Evolutionary conservation across 768 basidiomycete species (phyloP).

Genomic region (Leccinum rimulosum): DNA sequence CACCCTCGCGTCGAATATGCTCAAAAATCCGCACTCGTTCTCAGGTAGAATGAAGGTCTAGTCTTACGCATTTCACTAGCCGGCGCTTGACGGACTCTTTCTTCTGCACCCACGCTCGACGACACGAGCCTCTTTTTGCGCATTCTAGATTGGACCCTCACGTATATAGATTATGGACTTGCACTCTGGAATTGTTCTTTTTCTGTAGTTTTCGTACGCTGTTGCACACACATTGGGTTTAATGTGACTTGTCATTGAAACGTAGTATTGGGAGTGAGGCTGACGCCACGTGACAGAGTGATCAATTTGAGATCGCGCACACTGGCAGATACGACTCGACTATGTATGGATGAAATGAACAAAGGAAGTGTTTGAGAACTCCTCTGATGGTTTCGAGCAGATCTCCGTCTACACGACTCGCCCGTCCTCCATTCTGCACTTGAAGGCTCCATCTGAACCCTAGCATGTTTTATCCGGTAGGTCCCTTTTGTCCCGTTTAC

Average conservation of each 20-base stretch:
- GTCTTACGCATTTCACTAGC: neutral
- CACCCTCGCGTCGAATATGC: conserved; percentile 18
- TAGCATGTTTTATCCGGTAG: conserved; percentile 10
- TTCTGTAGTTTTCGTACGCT: conserved; percentile 22
- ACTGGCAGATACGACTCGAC: neutral
- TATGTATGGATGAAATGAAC: neutral
- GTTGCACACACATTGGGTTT: conserved; percentile 9
- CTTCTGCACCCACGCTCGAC: conserved; percentile 4
- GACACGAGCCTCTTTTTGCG: conserved; percentile 11
- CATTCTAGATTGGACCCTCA: conserved; percentile 23
- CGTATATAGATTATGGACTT: conserved; percentile 32
- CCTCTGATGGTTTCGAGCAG: neutral
- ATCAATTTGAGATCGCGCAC: too few species aligned
- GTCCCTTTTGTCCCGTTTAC: neutral
- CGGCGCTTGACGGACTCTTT: conserved; percentile 1
- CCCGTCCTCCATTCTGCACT: neutral
- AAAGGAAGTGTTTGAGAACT: neutral
- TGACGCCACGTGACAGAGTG: conserved; percentile 8
- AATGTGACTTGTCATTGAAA: conserved; percentile 19
- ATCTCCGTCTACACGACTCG: conserved; percentile 15
- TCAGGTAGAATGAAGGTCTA: conserved; percentile 28
- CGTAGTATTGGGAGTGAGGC: neutral
- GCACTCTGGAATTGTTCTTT: conserved; percentile 22
- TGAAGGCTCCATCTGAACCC: neutral
- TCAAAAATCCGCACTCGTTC: conserved; percentile 22